Conservation (phyloP, 2,329 filamentous ascomycete species). For the Aspergillus sp. region DNA sequence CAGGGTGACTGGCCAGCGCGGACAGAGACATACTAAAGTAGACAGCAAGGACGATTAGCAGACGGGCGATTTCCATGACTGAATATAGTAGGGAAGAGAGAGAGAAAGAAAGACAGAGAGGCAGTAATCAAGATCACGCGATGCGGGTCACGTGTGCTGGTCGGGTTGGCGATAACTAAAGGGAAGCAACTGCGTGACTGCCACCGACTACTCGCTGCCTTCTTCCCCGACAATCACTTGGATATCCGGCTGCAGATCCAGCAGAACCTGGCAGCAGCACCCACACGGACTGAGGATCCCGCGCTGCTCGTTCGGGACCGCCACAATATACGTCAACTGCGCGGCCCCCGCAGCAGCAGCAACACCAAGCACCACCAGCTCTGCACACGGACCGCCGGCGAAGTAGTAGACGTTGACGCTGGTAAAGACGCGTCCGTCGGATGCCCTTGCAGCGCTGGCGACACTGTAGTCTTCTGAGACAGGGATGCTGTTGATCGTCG, state of each 20-base stretch:
- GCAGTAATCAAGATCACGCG: too few species aligned
- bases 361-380: constrained; percentile 28
- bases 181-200: constrained; percentile 10
- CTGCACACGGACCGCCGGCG: constrained; percentile 31
- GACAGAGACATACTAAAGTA: constrained; percentile 12
- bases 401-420: constrained; percentile 29
- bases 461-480: constrained; percentile 25
- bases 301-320: constrained; percentile 21
- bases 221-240: constrained; percentile 20
- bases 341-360: constrained; percentile 23
- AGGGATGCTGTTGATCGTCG: constrained; percentile 22
- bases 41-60: constrained; percentile 14
- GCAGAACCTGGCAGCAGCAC: constrained; percentile 28
- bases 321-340: constrained; percentile 27
- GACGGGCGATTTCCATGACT: constrained; percentile 15
- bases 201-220: background rate
- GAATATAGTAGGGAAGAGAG: background rate
- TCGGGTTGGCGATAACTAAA: constrained; percentile 2
- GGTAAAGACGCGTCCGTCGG: constrained; percentile 23
- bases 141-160: too few species aligned
- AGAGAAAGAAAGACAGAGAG: too few species aligned
- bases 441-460: constrained; percentile 18
- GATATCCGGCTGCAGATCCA: constrained; percentile 27
- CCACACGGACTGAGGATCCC: constrained; percentile 28
- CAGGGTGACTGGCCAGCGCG: background rate